A percentile compares a stretch with the other conserved stretches of the same genome.
These are phyloP conservation scores for Diplodia corticola DNA, from an alignment of 2,329 filamentous ascomycete genomes.

Conservation along the genomic window DNA sequence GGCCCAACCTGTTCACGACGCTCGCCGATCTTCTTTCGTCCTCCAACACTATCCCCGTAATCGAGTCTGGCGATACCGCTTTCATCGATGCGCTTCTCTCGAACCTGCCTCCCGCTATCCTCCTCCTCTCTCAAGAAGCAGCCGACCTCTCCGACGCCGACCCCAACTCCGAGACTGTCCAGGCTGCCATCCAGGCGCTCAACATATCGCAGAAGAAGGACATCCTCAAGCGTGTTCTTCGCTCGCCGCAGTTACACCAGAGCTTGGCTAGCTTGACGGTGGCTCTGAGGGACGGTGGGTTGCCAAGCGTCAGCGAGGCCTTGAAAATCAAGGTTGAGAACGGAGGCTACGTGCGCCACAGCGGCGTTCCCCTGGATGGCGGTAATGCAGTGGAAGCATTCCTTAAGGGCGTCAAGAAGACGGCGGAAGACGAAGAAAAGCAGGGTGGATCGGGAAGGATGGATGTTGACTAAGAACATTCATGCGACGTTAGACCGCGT, in stretches of 20 bases:
- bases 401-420: constrained; percentile 81
- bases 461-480: constrained; percentile 18
- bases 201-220: constrained; percentile 74
- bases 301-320: constrained; percentile 87
- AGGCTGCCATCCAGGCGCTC: constrained; percentile 72
- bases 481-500: background rate
- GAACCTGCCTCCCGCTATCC: constrained; percentile 74
- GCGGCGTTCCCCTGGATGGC: constrained; percentile 81
- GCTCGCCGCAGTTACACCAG: constrained; percentile 88
- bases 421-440: constrained; percentile 58
- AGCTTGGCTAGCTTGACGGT: constrained; percentile 81
- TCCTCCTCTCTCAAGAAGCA: constrained; percentile 72
- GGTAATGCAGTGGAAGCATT: constrained; percentile 90
- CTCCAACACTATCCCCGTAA: constrained; percentile 72
- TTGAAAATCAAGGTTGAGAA: constrained; percentile 78
- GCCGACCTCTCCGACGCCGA: constrained; percentile 64
- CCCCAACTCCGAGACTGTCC: constrained; percentile 66
- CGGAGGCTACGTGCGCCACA: constrained; percentile 76
- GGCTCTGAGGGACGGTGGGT: constrained; percentile 83
- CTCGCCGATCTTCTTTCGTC: constrained; percentile 83
- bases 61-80: constrained; percentile 65
- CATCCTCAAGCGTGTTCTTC: constrained; percentile 77
- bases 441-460: constrained; percentile 11
- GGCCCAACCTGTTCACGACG: constrained; percentile 70
- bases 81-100: constrained; percentile 73